phyloP scores from a whole-genome alignment of 176 grass and related monocot species.

The Oryza brachyantha region DNA sequence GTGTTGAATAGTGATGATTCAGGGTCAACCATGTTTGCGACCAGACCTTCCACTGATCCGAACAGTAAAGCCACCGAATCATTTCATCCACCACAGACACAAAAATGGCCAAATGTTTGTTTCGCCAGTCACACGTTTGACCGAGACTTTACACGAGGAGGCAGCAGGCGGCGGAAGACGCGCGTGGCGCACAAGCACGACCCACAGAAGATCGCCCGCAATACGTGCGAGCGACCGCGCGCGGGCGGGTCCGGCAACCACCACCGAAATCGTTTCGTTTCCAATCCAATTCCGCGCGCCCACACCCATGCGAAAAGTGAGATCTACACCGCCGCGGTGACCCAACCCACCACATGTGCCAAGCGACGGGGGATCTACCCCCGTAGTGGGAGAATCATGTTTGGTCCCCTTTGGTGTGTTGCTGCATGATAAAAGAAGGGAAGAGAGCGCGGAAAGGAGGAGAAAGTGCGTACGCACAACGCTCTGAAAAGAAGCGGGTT shows the following conservation, averaged over 20 bases:
- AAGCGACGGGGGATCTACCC: constrained; percentile 11
- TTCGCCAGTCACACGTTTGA: not conserved
- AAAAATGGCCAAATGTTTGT: not conserved
- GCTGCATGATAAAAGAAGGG: not conserved
- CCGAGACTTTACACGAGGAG: not conserved
- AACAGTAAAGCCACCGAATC: not conserved
- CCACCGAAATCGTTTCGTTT: not conserved
- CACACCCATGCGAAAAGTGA: not conserved
- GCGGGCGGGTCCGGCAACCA: not conserved
- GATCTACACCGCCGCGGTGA: constrained; percentile 8
- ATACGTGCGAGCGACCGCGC: not conserved
- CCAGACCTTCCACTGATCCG: not conserved
- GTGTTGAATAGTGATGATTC: not conserved
- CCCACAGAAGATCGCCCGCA: not conserved
- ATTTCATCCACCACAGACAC: not conserved
- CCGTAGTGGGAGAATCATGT: constrained; percentile 23
- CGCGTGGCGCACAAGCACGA: too few species aligned
- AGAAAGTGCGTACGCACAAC: not conserved
- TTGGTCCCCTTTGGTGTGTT: not conserved
- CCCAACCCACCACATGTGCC: constrained; percentile 36
- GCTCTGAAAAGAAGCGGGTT: constrained; percentile 11
- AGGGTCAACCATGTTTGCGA: not conserved
- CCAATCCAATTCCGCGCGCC: not conserved
- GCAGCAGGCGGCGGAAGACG: not conserved
- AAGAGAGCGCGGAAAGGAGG: not conserved